Evolutionary conservation across 257 asterid species (phyloP).

Genomic region (Fraxinus pennsylvanica): DNA sequence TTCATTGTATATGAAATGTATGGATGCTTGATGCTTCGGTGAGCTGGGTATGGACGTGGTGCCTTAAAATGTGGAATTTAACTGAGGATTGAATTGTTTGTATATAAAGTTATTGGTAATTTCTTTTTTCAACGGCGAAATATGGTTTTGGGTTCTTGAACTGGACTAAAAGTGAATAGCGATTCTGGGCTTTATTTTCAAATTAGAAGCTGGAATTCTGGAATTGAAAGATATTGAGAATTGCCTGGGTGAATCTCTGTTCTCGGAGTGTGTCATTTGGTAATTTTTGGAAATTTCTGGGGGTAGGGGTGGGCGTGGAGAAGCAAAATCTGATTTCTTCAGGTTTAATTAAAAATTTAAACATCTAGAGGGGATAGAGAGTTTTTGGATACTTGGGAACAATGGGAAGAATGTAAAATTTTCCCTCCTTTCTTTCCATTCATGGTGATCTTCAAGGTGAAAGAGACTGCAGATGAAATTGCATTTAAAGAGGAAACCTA

Average conservation of each 20-base stretch:
- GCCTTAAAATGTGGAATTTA: neutral
- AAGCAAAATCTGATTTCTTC: neutral
- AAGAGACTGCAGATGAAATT: neutral
- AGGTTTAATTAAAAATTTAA: no score
- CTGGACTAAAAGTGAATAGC: neutral
- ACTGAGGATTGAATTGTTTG: neutral
- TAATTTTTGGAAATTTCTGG: neutral
- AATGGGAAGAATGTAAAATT: neutral
- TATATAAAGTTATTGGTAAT: conserved; percentile 2
- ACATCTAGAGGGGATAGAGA: neutral
- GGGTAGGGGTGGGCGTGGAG: neutral
- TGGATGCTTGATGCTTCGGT: neutral
- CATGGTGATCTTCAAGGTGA: neutral
- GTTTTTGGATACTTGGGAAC: neutral
- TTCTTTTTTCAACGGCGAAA: neutral
- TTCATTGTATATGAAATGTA: neutral
- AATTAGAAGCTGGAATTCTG: neutral
- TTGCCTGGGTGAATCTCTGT: neutral
- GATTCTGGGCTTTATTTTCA: conserved; percentile 24
- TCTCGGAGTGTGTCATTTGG: neutral
- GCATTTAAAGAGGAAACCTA: neutral
- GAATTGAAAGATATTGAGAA: conserved; percentile 15
- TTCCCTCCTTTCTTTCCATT: neutral
- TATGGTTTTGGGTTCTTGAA: conserved; percentile 24
- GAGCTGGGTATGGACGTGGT: neutral